Base-by-base conservation (phyloP, 2,329 filamentous ascomycete genomes). In the Annulohypoxylon truncatum region DNA sequence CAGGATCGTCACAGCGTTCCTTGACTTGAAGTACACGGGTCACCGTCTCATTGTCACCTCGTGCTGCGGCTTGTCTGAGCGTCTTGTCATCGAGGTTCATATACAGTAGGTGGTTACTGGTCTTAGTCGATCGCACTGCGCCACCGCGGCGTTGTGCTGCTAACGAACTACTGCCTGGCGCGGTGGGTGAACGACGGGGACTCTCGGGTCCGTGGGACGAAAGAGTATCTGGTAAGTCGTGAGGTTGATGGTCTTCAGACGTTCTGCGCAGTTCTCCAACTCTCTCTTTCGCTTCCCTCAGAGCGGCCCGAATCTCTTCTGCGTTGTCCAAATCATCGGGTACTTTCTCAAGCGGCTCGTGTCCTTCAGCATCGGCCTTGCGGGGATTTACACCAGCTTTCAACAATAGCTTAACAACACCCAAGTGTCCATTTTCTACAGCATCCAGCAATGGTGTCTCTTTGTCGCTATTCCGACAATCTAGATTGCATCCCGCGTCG, bases 391-490 rank as follows among this genome's bases (percentile, higher is more conserved):
- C 95, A 9, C 94, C 95, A 61, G 94, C 91, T 59, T 91, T 88
- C 2, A 99, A 83, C 31, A 99, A 82, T 8, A 97, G 83, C 74
- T 89, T 92, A 42, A 99, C 92, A 3, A 98, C 95, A 15, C 92
- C 92, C 6, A 97, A 78, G 76, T 99, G 94, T 0, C 93, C 93
- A 74, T 99, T 99, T 72, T 98, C 96, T 26, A 98, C 94, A 4
- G 96, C 96, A 81, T 99, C 96, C 57, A 99, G 90, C 33, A 99
- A 85, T 26, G 96, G 96, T 0, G 96, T 98, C 74, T 99, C 96
- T 74, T 93, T 93, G 73, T 94, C 91, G 73, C 93, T 90, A 73
- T 91, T 90, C 62, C 90, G 82, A 73, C 87, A 95, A 74, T 97
- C 92, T 47, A 96, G 85, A 59, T 92, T 91, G 79, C 94, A 97